Percentiles rank a stretch among this genome's conserved stretches.
Conservation (phyloP, 441 rosid genomes). For the Flueggea neowawraea region DNA sequence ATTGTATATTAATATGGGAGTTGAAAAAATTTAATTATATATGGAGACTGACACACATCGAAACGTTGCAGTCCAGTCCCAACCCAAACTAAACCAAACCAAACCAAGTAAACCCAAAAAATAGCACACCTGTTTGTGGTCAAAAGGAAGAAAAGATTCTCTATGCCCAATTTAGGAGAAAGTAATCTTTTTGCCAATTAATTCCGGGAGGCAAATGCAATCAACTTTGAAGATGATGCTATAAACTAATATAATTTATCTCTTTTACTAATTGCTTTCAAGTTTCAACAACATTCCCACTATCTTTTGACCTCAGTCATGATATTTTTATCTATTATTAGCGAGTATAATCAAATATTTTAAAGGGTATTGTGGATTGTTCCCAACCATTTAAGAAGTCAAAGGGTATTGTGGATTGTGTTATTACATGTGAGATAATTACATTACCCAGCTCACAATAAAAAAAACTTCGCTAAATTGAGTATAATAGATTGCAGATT, state of each 20-base stretch:
- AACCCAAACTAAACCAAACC: conserved; percentile 1
- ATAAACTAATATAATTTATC: neutral
- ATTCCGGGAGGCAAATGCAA: neutral
- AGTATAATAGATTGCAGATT: too few species aligned
- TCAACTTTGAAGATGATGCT: conserved; percentile 6
- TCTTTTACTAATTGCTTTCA: neutral
- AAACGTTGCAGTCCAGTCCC: too few species aligned
- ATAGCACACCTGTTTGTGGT: neutral
- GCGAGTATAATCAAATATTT: conserved; percentile 5
- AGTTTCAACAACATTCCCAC: neutral
- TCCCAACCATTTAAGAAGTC: too few species aligned
- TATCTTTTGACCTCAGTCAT: neutral
- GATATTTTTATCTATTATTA: conserved; percentile 9
- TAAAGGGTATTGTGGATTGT: neutral
- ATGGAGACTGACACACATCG: too few species aligned
- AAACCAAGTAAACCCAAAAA: neutral
- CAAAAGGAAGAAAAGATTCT: conserved; percentile 9
- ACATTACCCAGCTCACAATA: too few species aligned
- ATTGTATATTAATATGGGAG: too few species aligned
- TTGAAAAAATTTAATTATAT: too few species aligned
- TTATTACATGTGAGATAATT: too few species aligned
- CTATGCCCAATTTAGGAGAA: neutral
- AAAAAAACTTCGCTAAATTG: too few species aligned
- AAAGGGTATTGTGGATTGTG: too few species aligned
- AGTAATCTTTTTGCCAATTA: neutral